Base-by-base conservation (phyloP, 208 protist genomes). In the Wallacemonas collosoma region DNA sequence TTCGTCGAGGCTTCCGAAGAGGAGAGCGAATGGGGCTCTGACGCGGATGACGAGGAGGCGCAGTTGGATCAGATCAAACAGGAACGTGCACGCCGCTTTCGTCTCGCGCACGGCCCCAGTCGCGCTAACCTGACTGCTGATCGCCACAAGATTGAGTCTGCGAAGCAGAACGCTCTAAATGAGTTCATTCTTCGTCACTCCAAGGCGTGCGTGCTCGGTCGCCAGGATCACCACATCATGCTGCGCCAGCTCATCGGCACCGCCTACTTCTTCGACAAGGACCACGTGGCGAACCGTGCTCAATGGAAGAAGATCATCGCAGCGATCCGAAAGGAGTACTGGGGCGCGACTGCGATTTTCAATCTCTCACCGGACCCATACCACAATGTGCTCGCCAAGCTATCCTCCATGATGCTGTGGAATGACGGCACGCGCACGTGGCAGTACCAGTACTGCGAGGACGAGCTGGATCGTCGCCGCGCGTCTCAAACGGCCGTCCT, bases 381-480 rank as follows among this genome's bases (percentile, higher is more conserved):
- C 75, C 81, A 93, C 43, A 78, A 79, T 62, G 86, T 94, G 44
- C 64, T 96, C 35, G 77, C 89, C 15, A 93, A 90, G 76, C 67
- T 96, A 57, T 93, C 87, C 9, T 94, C 89, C 9, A 96, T 96
- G 92, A 94, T 93, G 87, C 41, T 96, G 61, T 96, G 92, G 89
- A 84, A 85, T 51, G 69, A 82, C 17, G 73, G 77, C 41, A 55
- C 82, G 43, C 86, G 92, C 38, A 71, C 83, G 64, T 94, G 82
- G 88, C 17, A 68, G 26, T 94, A 95, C 81, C 68, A 67, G 58
- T 93, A 94, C 80, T 86, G 62, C 67, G 80, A 87, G 35, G 64
- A 70, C 8, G 85, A 88, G 71, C 63, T 96, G 43, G 75, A 67
- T 43, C 76, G 71, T 55, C 87, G 88, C 69, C 86, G 73, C 56